phyloP scores from a whole-genome alignment of 306 rosid genomes.

The Inga leiocalycina region DNA sequence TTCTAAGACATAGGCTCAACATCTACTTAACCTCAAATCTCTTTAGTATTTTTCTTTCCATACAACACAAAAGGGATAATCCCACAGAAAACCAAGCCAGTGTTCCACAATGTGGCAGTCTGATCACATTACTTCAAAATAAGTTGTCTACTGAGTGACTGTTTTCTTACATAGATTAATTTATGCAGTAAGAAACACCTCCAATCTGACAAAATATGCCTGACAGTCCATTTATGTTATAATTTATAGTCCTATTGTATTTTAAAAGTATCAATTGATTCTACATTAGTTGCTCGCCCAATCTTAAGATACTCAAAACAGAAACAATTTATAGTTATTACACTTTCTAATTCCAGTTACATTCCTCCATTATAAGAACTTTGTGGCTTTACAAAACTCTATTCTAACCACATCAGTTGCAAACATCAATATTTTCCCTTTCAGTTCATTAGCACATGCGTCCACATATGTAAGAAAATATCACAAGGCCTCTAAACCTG shows the following conservation, averaged over 20 bases:
- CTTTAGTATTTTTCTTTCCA: neutral
- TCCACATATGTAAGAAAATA: neutral
- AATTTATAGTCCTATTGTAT: neutral
- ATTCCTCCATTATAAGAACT: neutral
- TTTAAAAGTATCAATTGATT: neutral
- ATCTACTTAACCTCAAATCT: neutral
- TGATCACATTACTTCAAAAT: neutral
- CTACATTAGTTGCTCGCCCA: neutral
- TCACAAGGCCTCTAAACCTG: neutral
- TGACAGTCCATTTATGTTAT: neutral
- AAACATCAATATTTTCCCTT: neutral
- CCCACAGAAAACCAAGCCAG: neutral
- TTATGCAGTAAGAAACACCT: neutral
- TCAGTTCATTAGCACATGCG: neutral
- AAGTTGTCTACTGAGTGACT: neutral
- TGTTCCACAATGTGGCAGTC: neutral
- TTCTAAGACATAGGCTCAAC: neutral
- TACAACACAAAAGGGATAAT: neutral
- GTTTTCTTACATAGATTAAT: neutral
- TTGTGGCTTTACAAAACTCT: neutral
- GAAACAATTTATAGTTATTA: neutral
- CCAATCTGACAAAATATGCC: neutral
- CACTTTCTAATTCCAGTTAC: neutral
- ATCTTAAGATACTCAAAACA: neutral
- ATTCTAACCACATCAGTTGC: neutral